A percentile compares a stretch with the other conserved stretches of the same genome.
These are phyloP conservation scores for Tylopilus vinaceipallidus DNA, from an alignment of 768 basidiomycete genomes.

Conservation along the genomic window DNA sequence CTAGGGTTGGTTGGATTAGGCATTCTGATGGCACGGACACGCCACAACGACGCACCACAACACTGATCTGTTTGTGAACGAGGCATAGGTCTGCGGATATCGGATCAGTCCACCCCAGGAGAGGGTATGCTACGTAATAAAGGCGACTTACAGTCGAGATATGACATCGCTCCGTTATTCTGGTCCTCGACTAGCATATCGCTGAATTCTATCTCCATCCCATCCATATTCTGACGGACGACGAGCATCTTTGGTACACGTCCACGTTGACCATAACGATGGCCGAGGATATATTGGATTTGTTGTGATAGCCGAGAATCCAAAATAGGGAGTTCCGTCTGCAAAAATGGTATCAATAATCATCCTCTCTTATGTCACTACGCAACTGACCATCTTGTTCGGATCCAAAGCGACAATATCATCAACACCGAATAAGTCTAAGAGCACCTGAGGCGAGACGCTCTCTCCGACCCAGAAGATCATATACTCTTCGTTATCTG, in stretches of 20 bases:
- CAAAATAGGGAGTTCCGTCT: conserved; percentile 72
- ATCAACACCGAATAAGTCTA: conserved; percentile 83
- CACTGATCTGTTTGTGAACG: conserved; percentile 33
- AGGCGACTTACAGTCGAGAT: conserved; percentile 75
- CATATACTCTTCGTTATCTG: conserved; percentile 85
- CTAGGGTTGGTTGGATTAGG: conserved; percentile 14
- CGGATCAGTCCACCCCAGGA: background rate
- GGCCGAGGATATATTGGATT: conserved; percentile 79
- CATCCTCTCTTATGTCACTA: background rate
- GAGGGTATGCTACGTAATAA: background rate
- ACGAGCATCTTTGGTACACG: conserved; percentile 62
- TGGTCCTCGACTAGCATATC: conserved; percentile 97
- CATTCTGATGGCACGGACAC: background rate
- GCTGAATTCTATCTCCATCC: conserved; percentile 89
- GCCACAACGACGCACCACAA: conserved; percentile 21
- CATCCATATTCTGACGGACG: conserved; percentile 92
- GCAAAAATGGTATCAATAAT: conserved; percentile 13
- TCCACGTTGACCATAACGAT: conserved; percentile 56
- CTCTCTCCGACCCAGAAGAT: conserved; percentile 90
- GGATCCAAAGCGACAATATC: conserved; percentile 69
- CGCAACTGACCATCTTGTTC: conserved; percentile 53
- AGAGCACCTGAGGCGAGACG: conserved; percentile 76
- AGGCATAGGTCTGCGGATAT: conserved; percentile 29
- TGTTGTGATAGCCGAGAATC: conserved; percentile 78
- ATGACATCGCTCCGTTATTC: conserved; percentile 94